A percentile compares a stretch with the other conserved stretches of the same genome.
Conservation (phyloP, 2,329 filamentous ascomycete species). For the Talaromyces sp. region DNA sequence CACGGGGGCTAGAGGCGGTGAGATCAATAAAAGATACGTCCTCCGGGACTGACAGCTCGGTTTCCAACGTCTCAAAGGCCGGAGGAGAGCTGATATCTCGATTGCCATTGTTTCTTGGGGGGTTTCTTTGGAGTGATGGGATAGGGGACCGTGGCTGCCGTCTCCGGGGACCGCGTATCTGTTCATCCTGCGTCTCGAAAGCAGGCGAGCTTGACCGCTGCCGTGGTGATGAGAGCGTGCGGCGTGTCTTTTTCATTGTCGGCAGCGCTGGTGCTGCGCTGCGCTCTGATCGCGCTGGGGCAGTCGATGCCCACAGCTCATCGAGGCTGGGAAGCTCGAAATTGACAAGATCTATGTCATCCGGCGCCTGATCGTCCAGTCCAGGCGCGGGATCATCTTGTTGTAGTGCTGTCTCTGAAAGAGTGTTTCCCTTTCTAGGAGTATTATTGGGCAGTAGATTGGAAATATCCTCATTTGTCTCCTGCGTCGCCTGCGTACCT, state of each 20-base stretch:
- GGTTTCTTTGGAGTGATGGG: not conserved
- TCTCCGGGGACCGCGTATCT: not conserved
- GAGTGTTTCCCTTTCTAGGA: not conserved
- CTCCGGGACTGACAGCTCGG: not conserved
- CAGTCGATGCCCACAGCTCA: conserved; percentile 13
- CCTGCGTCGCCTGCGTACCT: not conserved
- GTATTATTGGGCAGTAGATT: not conserved
- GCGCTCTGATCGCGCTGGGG: conserved; percentile 9
- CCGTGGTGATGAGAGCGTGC: conserved; percentile 6
- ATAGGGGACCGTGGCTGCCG: not conserved
- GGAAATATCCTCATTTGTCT: not conserved
- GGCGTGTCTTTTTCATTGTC: not conserved
- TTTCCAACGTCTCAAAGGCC: not conserved
- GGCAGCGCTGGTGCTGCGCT: not conserved
- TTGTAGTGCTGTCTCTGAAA: not conserved
- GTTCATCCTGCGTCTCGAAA: not conserved
- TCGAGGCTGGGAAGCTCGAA: conserved; percentile 7
- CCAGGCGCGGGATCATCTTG: not conserved
- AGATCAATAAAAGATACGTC: conserved; percentile 26
- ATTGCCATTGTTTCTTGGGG: not conserved
- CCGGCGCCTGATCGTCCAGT: not conserved
- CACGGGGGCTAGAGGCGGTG: conserved; percentile 32
- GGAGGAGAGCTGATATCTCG: not conserved
- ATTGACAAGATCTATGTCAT: not conserved
- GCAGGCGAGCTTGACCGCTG: conserved; percentile 10